A percentile compares a stretch with the other conserved stretches of the same genome.
Conservation (phyloP, 805 yeast genomes). For the Starmerella floricola region DNA sequence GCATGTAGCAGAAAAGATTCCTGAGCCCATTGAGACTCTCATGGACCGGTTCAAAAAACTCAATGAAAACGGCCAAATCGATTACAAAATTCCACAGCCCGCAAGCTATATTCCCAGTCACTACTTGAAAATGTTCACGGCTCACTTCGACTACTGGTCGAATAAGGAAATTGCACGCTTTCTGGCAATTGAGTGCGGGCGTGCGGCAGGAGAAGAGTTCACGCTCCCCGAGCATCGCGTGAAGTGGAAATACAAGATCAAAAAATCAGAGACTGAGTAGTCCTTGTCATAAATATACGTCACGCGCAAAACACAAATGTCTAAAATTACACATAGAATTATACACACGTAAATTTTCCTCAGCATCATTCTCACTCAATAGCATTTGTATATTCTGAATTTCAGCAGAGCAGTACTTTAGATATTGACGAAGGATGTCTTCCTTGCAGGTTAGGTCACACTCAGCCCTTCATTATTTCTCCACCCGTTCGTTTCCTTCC, state of each 20-base stretch:
- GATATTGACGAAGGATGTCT: no score
- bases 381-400: no score
- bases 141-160: slow-evolving; percentile 85
- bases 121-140: slow-evolving; percentile 65
- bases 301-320: no score
- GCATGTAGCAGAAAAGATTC: slow-evolving; percentile 2
- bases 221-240: slow-evolving; percentile 20
- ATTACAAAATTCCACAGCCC: slow-evolving; percentile 45
- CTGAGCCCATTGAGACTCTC: slow-evolving; percentile 12
- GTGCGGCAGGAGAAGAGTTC: slow-evolving; percentile 25
- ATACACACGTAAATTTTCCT: no score
- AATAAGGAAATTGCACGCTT: slow-evolving; percentile 69
- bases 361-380: no score
- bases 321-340: no score
- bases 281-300: no score
- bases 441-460: no score
- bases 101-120: slow-evolving; percentile 64
- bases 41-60: slow-evolving; percentile 27
- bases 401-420: no score
- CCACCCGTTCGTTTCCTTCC: no score
- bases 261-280: no score
- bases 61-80: slow-evolving; percentile 73
- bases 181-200: slow-evolving; percentile 31
- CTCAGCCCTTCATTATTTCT: no score
- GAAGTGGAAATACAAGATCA: slow-evolving; percentile 11